Percentiles rank a stretch among this genome's conserved stretches.
These are phyloP conservation scores for Populus pruinosa DNA, from an alignment of 345 rosid genomes.

Conservation along the genomic window DNA sequence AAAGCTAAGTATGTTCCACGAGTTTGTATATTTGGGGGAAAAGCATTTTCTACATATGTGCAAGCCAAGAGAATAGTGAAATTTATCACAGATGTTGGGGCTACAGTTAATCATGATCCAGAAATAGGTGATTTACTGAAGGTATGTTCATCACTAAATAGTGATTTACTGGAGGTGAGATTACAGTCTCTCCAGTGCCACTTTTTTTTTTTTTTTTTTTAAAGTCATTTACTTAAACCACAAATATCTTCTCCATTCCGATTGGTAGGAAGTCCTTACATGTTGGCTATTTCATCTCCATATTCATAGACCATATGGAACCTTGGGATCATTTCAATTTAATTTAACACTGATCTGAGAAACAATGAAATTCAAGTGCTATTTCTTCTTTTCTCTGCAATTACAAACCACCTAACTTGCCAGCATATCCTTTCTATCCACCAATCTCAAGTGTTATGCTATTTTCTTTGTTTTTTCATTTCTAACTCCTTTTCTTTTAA, in stretches of 20 bases:
- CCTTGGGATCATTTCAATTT: neutral
- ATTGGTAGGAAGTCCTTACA: no score
- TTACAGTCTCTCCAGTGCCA: no score
- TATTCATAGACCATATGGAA: no score
- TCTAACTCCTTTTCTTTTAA: neutral
- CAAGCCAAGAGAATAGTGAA: constrained; percentile 85
- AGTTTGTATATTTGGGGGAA: constrained; percentile 79
- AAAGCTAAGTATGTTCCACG: constrained; percentile 52
- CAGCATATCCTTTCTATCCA: neutral
- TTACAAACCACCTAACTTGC: neutral
- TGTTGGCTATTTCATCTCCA: neutral
- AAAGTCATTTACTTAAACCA: no score
- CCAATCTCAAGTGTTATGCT: neutral
- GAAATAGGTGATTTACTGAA: constrained; percentile 70
- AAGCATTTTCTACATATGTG: constrained; percentile 74
- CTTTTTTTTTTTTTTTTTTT: no score
- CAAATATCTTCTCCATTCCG: no score
- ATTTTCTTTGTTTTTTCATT: constrained; percentile 3
- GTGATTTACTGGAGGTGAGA: no score
- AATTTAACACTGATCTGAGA: neutral
- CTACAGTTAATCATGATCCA: constrained; percentile 62
- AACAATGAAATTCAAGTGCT: neutral
- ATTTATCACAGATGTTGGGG: constrained; percentile 68
- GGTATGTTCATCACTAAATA: constrained; percentile 31
- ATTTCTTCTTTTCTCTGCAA: neutral